Conservation (phyloP, 495 filamentous ascomycete species). For the Amphirosellinia nigrospora region DNA sequence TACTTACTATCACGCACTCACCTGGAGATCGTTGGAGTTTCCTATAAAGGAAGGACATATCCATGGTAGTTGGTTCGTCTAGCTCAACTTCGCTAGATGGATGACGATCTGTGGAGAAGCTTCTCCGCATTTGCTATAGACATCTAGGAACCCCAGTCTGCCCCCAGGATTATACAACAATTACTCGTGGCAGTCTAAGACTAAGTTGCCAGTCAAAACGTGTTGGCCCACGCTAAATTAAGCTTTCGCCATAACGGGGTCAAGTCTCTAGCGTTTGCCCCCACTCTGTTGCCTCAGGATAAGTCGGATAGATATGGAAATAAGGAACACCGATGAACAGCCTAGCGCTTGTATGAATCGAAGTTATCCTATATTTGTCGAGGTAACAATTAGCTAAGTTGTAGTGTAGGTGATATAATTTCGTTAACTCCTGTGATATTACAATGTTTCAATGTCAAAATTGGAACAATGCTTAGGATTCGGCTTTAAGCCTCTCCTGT, state of each 20-base stretch:
- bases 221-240: neutral
- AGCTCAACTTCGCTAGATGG: neutral
- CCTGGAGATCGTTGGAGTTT: neutral
- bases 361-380: neutral
- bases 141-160: neutral
- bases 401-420: neutral
- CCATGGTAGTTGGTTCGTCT: neutral
- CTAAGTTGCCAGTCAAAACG: neutral
- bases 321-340: neutral
- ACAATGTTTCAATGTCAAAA: neutral
- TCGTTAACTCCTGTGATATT: neutral
- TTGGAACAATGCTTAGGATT: neutral
- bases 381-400: neutral
- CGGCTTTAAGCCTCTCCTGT: neutral
- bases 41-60: slow-evolving; percentile 16
- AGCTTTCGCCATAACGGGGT: neutral
- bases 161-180: neutral
- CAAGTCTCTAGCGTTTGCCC: neutral
- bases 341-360: neutral
- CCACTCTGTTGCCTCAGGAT: neutral
- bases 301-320: neutral
- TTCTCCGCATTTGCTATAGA: neutral
- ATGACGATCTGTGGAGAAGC: slow-evolving; percentile 8
- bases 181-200: neutral
- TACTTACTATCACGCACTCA: neutral